A percentile compares a stretch with the other conserved stretches of the same genome.
Conservation (phyloP, 345 rosid genomes). For the Aethionema arabicum region DNA sequence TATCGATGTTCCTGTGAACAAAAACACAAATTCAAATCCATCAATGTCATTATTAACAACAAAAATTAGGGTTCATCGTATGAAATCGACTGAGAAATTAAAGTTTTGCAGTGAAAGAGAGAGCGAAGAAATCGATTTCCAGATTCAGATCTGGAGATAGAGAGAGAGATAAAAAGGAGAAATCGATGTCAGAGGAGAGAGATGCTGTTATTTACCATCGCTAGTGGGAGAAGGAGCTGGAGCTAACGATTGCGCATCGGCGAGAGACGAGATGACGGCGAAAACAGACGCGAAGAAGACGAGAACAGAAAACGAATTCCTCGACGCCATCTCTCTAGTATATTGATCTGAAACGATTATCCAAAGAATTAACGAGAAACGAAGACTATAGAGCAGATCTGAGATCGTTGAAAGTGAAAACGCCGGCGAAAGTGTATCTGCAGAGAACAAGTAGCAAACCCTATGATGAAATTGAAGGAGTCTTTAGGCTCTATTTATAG, state of each 20-base stretch:
- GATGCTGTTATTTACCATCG: slow-evolving; percentile 45
- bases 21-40: not conserved
- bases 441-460: slow-evolving; percentile 22
- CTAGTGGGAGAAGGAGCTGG: slow-evolving; percentile 67
- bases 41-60: not conserved
- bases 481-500: slow-evolving; percentile 20
- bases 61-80: not conserved
- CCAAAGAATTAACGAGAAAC: not conserved
- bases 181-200: not conserved
- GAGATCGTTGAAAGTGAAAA: slow-evolving; percentile 13
- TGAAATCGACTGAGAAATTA: too few species aligned
- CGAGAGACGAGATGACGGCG: slow-evolving; percentile 40
- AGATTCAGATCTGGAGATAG: slow-evolving; percentile 30
- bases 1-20: slow-evolving; percentile 54
- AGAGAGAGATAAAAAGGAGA: slow-evolving; percentile 14
- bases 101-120: not conserved
- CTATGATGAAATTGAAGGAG: slow-evolving; percentile 5
- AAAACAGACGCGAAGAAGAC: slow-evolving; percentile 34
- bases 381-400: not conserved
- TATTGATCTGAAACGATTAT: not conserved
- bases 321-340: slow-evolving; percentile 28
- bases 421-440: slow-evolving; percentile 30
- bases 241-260: slow-evolving; percentile 42
- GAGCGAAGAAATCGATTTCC: not conserved
- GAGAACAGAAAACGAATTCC: slow-evolving; percentile 19